Evolutionary conservation across 2,329 filamentous ascomycete genomes (phyloP).

Genomic region (Sphaerostilbella broomeana): DNA sequence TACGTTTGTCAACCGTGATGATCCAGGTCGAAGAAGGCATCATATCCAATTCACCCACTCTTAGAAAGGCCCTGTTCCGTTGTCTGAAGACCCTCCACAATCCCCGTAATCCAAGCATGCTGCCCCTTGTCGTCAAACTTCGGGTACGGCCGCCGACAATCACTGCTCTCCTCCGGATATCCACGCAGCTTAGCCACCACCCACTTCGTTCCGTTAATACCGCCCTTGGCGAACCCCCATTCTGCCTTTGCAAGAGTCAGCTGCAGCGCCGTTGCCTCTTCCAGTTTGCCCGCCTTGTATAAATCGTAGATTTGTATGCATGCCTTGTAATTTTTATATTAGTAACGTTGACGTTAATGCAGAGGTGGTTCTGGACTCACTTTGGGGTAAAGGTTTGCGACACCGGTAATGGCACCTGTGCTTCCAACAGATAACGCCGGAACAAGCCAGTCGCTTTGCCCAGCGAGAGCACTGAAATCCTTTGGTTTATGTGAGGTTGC

Average conservation of each 20-base stretch:
- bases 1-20: no score
- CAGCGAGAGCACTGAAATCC: constrained; percentile 59
- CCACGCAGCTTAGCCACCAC: constrained; percentile 47
- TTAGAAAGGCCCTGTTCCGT: constrained; percentile 18
- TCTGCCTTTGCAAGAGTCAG: constrained; percentile 45
- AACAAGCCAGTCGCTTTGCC: constrained; percentile 67
- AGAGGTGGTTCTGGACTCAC: constrained; percentile 20
- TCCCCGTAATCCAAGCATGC: constrained; percentile 18
- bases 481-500: constrained; percentile 41
- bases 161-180: constrained; percentile 44
- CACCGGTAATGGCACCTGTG: constrained; percentile 55
- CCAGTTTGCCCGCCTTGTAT: constrained; percentile 38
- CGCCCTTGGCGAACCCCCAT: constrained; percentile 50
- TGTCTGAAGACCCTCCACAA: constrained; percentile 19
- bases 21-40: no score
- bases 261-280: constrained; percentile 44
- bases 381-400: constrained; percentile 56
- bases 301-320: constrained; percentile 45
- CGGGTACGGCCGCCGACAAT: constrained; percentile 50
- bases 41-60: no score
- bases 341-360: background rate
- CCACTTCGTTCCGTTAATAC: constrained; percentile 57
- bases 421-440: constrained; percentile 53
- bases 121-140: constrained; percentile 33
- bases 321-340: constrained; percentile 22